phyloP scores from a whole-genome alignment of 352 stramenopile genomes.

The Blastocystis sp. region DNA sequence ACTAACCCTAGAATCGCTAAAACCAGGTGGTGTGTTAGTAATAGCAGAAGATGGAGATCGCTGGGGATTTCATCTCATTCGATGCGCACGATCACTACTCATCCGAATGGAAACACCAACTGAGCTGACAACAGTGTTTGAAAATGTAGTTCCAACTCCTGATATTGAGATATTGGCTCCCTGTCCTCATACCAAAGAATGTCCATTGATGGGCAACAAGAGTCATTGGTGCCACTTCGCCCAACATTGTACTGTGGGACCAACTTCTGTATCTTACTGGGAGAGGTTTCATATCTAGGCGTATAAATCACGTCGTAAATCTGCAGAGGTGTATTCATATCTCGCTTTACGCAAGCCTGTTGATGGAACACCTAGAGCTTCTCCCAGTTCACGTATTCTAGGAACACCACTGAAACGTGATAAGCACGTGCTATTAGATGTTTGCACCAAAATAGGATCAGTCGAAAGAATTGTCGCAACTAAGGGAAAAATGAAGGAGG shows the following conservation, averaged over 20 bases:
- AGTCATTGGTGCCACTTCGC: conserved; percentile 28
- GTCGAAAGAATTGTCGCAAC: neutral
- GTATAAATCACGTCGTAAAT: neutral
- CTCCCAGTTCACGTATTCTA: neutral
- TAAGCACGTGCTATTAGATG: conserved; percentile 35
- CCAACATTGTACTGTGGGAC: conserved; percentile 18
- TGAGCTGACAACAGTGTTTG: neutral
- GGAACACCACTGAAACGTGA: conserved; percentile 25
- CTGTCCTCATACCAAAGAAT: conserved; percentile 17
- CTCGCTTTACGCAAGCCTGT: neutral
- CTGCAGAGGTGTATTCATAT: conserved; percentile 57
- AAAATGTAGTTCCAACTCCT: neutral
- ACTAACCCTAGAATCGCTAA: neutral
- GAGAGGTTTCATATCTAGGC: neutral
- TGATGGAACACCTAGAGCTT: neutral
- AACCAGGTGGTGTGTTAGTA: neutral
- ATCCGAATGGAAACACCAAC: neutral
- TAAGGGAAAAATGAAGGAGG: conserved; percentile 58
- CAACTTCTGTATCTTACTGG: neutral
- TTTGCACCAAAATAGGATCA: neutral
- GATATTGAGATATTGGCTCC: neutral
- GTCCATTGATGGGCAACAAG: conserved; percentile 34
- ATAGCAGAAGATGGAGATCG: conserved; percentile 13
- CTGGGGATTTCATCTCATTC: conserved; percentile 34
- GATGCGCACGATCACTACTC: conserved; percentile 10